phyloP scores from a whole-genome alignment of 1,284 basidiomycete species.

The Heterobasidion annosum region DNA sequence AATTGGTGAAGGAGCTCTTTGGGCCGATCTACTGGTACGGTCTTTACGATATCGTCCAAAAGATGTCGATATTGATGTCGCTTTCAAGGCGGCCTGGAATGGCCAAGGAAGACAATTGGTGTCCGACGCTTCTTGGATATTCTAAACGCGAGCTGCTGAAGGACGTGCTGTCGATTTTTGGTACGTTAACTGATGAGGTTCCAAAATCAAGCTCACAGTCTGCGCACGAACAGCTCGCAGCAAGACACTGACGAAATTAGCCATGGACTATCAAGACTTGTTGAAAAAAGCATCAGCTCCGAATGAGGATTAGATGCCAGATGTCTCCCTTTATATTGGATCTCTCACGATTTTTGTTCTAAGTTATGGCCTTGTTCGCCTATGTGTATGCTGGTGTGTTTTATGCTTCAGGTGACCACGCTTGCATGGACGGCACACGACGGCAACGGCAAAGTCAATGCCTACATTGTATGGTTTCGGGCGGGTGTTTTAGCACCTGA shows the following conservation, averaged over 20 bases:
- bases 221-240: slow-evolving; percentile 43
- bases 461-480: too few species aligned
- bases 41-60: background rate
- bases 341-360: too few species aligned
- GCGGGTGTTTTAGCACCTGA: too few species aligned
- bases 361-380: too few species aligned
- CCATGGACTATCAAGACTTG: slow-evolving; percentile 70
- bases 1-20: slow-evolving; percentile 78
- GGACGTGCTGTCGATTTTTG: slow-evolving; percentile 71
- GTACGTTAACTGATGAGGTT: slow-evolving; percentile 24
- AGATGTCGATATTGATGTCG: background rate
- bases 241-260: slow-evolving; percentile 64
- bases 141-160: slow-evolving; percentile 72
- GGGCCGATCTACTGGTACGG: slow-evolving; percentile 77
- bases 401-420: too few species aligned
- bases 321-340: too few species aligned
- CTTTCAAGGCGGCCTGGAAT: slow-evolving; percentile 47
- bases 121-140: slow-evolving; percentile 56
- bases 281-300: slow-evolving; percentile 46
- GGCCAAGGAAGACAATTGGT: slow-evolving; percentile 51
- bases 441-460: too few species aligned
- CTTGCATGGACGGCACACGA: too few species aligned
- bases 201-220: slow-evolving; percentile 4
- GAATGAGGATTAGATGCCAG: slow-evolving; percentile 12
- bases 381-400: too few species aligned